Percentiles rank a stretch among this genome's conserved stretches.
These are phyloP conservation scores for Monosporascus cannonballus DNA, from an alignment of 2,329 filamentous ascomycete species.

Conservation along the genomic window DNA sequence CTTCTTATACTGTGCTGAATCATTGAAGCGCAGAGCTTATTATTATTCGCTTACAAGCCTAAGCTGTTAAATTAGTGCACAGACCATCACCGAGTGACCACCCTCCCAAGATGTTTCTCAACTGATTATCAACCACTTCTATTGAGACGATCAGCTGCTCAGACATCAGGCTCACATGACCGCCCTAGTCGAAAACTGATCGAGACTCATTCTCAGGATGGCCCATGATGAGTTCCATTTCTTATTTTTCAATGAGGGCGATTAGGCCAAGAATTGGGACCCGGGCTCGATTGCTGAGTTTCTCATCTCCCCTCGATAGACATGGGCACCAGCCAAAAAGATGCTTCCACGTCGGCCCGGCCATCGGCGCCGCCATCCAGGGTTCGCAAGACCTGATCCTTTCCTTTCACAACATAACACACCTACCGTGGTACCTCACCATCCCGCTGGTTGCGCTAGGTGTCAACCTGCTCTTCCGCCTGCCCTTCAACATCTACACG, in stretches of 20 bases:
- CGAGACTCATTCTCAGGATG: background rate
- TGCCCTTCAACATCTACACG: conserved; percentile 40
- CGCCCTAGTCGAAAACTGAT: too few relatives aligned
- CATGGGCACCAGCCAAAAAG: background rate
- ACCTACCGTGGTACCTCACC: conserved; percentile 47
- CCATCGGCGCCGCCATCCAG: conserved; percentile 27
- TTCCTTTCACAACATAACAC: conserved; percentile 34
- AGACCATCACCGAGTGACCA: too few relatives aligned
- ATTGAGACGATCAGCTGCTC: too few relatives aligned
- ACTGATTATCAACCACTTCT: too few relatives aligned
- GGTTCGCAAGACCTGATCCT: conserved; percentile 37
- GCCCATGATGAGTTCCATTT: background rate
- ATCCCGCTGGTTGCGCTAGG: conserved; percentile 46
- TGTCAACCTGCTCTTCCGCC: conserved; percentile 37
- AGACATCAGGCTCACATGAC: too few relatives aligned
- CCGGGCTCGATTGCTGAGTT: background rate
- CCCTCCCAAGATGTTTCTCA: too few relatives aligned
- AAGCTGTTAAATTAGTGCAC: too few relatives aligned
- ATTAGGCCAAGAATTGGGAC: conserved; percentile 2
- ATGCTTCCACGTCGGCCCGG: conserved; percentile 28
- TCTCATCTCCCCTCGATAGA: background rate
- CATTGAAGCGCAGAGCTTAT: too few relatives aligned
- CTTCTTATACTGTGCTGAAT: too few relatives aligned
- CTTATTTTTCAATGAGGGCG: background rate
- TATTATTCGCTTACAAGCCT: too few relatives aligned